These are phyloP conservation scores for Thermomucor indicae-seudaticae DNA, from an alignment of 371 early-diverging fungal species.

Conservation along the genomic window DNA sequence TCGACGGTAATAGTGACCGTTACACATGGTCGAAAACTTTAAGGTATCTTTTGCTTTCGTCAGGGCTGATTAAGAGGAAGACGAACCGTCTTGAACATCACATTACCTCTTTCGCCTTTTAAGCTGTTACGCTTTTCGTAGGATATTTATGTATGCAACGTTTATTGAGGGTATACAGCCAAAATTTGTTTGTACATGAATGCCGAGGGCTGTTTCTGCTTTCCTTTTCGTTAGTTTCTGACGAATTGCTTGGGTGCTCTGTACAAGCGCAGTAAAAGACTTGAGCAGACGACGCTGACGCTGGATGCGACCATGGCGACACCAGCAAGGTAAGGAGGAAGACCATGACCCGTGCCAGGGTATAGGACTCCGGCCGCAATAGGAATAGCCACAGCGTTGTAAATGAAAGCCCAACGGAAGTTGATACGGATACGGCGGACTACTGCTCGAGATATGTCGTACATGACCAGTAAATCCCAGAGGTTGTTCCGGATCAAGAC, in stretches of 20 bases:
- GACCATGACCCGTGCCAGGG: constrained; percentile 40
- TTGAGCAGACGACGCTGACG: constrained; percentile 72
- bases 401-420: constrained; percentile 79
- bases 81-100: too few relatives aligned
- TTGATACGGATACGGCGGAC: constrained; percentile 73
- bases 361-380: constrained; percentile 79
- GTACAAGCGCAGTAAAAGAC: constrained; percentile 59
- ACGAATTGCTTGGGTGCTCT: constrained; percentile 23
- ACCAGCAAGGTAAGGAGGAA: constrained; percentile 76
- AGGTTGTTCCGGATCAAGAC: constrained; percentile 70
- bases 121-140: too few relatives aligned
- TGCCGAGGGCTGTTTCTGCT: too few relatives aligned
- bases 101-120: too few relatives aligned
- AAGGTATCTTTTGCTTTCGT: too few relatives aligned
- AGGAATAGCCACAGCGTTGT: constrained; percentile 75
- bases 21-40: too few relatives aligned
- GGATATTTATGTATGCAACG: too few relatives aligned
- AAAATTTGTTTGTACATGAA: too few relatives aligned
- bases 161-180: too few relatives aligned
- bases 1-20: too few relatives aligned
- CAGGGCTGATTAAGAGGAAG: too few relatives aligned
- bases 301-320: constrained; percentile 80
- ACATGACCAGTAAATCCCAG: constrained; percentile 63
- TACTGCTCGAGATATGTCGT: constrained; percentile 59
- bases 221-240: too few relatives aligned